Percentiles rank a stretch among this genome's conserved stretches.
phyloP scores from a whole-genome alignment of 768 basidiomycete species.

The Naganishia vaughanmartiniae region DNA sequence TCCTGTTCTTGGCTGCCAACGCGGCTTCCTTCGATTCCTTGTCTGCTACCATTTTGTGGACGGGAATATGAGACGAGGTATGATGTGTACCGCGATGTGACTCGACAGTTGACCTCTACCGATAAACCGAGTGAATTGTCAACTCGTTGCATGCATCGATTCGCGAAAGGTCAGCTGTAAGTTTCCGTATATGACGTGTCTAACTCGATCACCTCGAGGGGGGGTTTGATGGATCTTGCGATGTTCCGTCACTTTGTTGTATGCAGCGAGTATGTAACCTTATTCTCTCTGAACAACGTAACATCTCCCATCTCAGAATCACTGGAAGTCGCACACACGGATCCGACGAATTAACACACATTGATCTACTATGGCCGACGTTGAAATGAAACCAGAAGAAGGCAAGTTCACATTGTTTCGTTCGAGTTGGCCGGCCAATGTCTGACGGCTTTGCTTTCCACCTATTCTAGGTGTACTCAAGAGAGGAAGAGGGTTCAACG shows the following conservation, averaged over 20 bases:
- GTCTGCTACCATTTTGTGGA: constrained; percentile 16
- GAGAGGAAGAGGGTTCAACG: constrained; percentile 81
- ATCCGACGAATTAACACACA: neutral
- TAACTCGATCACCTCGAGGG: too few species aligned
- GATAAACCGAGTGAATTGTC: too few species aligned
- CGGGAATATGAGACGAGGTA: neutral
- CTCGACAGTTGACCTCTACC: neutral
- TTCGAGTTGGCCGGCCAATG: neutral
- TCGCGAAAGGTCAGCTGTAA: too few species aligned
- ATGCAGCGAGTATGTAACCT: too few species aligned
- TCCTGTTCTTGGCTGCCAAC: constrained; percentile 27
- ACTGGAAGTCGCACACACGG: neutral
- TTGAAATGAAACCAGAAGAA: constrained; percentile 28
- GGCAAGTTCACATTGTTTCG: constrained; percentile 2
- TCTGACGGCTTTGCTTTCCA: neutral
- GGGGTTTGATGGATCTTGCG: too few species aligned
- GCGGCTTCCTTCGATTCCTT: constrained; percentile 24
- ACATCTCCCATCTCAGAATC: neutral
- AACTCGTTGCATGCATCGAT: too few species aligned
- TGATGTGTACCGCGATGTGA: neutral
- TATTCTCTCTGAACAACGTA: too few species aligned
- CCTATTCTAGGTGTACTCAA: constrained; percentile 60
- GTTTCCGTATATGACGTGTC: too few species aligned
- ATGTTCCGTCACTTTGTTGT: too few species aligned
- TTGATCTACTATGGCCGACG: constrained; percentile 17